phyloP scores from a whole-genome alignment of 768 basidiomycete genomes.

The Suillus brevipes region DNA sequence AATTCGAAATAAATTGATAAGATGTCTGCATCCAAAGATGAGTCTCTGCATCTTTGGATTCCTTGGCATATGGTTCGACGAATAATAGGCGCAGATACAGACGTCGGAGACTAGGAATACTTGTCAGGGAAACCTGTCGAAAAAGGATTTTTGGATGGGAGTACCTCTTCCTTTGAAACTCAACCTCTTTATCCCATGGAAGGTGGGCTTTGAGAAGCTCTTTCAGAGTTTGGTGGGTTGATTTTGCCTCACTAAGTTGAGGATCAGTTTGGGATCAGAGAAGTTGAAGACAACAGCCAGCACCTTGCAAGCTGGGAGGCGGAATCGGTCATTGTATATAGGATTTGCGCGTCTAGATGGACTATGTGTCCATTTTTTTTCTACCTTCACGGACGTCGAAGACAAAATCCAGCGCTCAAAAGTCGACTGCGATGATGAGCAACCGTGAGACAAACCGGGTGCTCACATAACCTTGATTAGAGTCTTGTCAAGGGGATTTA shows the following conservation, averaged over 20 bases:
- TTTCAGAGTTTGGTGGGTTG: constrained; percentile 71
- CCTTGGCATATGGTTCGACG: constrained; percentile 64
- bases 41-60: constrained; percentile 78
- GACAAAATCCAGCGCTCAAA: constrained; percentile 7
- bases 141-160: constrained; percentile 30
- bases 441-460: constrained; percentile 1
- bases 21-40: constrained; percentile 94
- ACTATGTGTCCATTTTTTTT: constrained; percentile 28
- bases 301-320: constrained; percentile 40
- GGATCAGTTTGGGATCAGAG: constrained; percentile 11
- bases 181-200: constrained; percentile 85
- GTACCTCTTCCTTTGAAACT: constrained; percentile 84
- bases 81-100: constrained; percentile 71
- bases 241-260: constrained; percentile 70
- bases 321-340: constrained; percentile 41
- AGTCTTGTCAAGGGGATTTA: no score
- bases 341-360: constrained; percentile 2
- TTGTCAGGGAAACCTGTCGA: constrained; percentile 11
- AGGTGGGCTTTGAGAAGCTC: constrained; percentile 70
- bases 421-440: constrained; percentile 3
- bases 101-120: constrained; percentile 57
- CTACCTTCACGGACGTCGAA: constrained; percentile 6
- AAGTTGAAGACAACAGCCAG: constrained; percentile 2
- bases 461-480: constrained; percentile 5
- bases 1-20: constrained; percentile 78